Evolutionary conservation across 148 eudicot genomes (phyloP).

Genomic region (Cornus controversa): DNA sequence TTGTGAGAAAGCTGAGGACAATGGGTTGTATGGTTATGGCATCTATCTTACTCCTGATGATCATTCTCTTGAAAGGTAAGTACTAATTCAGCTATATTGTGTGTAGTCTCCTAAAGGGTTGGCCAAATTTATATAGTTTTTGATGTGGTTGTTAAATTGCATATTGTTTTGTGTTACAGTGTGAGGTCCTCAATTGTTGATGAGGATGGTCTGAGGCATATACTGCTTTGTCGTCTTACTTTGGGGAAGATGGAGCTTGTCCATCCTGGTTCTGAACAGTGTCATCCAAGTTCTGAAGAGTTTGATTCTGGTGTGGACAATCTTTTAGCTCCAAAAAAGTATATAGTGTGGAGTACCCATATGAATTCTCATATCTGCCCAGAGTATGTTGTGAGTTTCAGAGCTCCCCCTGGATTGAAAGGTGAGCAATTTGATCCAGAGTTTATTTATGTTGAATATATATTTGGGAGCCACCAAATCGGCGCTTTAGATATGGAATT

Average conservation of each 20-base stretch:
- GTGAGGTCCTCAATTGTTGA: slow-evolving; percentile 40
- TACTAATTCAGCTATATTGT: no score
- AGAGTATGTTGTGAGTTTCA: slow-evolving; percentile 56
- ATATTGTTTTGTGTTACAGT: slow-evolving; percentile 27
- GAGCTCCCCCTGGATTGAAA: slow-evolving; percentile 20
- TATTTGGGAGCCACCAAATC: no score
- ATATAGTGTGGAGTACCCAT: slow-evolving; percentile 49
- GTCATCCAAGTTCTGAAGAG: slow-evolving; percentile 39
- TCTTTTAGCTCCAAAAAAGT: slow-evolving; percentile 38
- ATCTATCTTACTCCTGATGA: slow-evolving; percentile 60
- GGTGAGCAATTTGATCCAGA: slow-evolving; percentile 23
- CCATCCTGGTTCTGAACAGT: slow-evolving; percentile 39
- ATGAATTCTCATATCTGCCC: slow-evolving; percentile 83
- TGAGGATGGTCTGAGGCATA: slow-evolving; percentile 60
- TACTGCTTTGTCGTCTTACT: slow-evolving; percentile 62
- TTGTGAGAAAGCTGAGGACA: slow-evolving; percentile 2
- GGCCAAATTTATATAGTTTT: no score
- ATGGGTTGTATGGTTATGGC: slow-evolving; percentile 35
- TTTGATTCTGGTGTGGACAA: slow-evolving; percentile 59
- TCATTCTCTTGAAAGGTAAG: slow-evolving; percentile 52
- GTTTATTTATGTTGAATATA: neutral
- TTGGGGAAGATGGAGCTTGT: slow-evolving; percentile 46
- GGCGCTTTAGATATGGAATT: no score
- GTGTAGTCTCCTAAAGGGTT: neutral
- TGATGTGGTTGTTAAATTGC: no score